phyloP scores from a whole-genome alignment of 2,329 filamentous ascomycete species.

The Aulographum hederae region DNA sequence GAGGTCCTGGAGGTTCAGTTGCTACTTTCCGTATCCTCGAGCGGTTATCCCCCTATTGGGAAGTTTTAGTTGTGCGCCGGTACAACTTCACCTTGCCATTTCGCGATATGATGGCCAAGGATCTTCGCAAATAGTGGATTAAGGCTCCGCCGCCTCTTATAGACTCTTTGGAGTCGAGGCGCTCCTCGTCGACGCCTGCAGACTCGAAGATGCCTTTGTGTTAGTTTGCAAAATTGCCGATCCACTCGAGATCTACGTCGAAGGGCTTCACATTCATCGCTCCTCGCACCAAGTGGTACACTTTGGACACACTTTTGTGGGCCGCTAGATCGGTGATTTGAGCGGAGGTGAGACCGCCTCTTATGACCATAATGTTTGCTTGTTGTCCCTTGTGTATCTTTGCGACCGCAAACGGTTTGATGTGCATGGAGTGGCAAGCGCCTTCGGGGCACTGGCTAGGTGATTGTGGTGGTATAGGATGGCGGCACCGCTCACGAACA shows the following conservation, averaged over 20 bases:
- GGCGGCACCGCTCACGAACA: constrained; percentile 54
- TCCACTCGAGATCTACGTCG: constrained; percentile 60
- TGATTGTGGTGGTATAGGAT: constrained; percentile 28
- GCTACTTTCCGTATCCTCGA: constrained; percentile 32
- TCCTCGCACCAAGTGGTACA: constrained; percentile 52
- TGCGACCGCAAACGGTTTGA: constrained; percentile 34
- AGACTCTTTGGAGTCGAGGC: constrained; percentile 43
- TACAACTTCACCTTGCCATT: constrained; percentile 35
- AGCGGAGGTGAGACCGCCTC: constrained; percentile 59
- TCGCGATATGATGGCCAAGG: constrained; percentile 39
- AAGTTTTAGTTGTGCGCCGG: constrained; percentile 36
- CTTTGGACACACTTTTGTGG: constrained; percentile 43
- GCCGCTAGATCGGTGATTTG: constrained; percentile 53
- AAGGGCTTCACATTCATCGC: constrained; percentile 52
- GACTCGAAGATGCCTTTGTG: constrained; percentile 64
- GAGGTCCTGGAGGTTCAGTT: constrained; percentile 33
- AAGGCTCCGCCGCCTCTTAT: constrained; percentile 61
- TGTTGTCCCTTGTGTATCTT: constrained; percentile 29
- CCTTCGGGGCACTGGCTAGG: constrained; percentile 22
- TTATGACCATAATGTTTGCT: constrained; percentile 54
- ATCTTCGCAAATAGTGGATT: constrained; percentile 49
- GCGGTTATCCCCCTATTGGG: constrained; percentile 29
- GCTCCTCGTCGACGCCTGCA: constrained; percentile 39
- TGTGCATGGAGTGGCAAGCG: constrained; percentile 46
- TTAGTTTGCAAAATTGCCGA: constrained; percentile 65